Percentiles rank a stretch among this genome's conserved stretches.
phyloP scores from a whole-genome alignment of 306 rosid genomes.

The Cucumis cinereus region DNA sequence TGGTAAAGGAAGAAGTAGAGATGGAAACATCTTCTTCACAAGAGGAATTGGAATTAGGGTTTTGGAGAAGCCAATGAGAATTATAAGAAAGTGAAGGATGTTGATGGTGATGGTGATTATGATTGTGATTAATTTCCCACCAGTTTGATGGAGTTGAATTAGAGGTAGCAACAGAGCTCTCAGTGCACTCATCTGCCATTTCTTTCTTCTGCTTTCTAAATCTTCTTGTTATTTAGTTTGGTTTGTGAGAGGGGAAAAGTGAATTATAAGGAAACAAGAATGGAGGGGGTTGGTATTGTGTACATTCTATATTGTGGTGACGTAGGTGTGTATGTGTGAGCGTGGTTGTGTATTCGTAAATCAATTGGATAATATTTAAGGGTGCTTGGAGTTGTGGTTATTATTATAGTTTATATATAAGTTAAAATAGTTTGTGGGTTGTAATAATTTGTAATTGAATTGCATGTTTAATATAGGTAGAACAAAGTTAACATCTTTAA shows the following conservation, averaged over 20 bases:
- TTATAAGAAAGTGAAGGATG: conserved; percentile 23
- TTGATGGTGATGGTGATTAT: conserved; percentile 18
- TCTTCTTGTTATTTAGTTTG: neutral
- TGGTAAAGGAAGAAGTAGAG: conserved; percentile 73
- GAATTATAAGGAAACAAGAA: conserved; percentile 24
- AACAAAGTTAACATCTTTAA: no score
- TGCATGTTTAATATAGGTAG: no score
- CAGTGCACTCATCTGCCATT: conserved; percentile 65
- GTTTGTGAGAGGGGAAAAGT: conserved; percentile 9
- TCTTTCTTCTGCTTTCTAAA: no score
- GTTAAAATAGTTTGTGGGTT: no score
- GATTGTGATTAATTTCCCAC: conserved; percentile 49
- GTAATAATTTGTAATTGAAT: no score
- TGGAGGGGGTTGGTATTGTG: neutral
- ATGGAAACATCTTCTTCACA: conserved; percentile 68
- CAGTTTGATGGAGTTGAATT: conserved; percentile 36
- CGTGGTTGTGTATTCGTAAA: neutral
- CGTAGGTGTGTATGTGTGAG: conserved; percentile 25
- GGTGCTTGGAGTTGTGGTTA: no score
- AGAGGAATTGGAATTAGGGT: conserved; percentile 59
- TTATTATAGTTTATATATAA: no score
- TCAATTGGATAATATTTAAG: no score
- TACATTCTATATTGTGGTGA: conserved; percentile 16
- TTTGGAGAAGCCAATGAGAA: conserved; percentile 13
- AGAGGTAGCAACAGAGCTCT: conserved; percentile 42